A percentile compares a stretch with the other conserved stretches of the same genome.
Conservation (phyloP, 805 yeast genomes). For the Myxozyma lipomycoides region DNA sequence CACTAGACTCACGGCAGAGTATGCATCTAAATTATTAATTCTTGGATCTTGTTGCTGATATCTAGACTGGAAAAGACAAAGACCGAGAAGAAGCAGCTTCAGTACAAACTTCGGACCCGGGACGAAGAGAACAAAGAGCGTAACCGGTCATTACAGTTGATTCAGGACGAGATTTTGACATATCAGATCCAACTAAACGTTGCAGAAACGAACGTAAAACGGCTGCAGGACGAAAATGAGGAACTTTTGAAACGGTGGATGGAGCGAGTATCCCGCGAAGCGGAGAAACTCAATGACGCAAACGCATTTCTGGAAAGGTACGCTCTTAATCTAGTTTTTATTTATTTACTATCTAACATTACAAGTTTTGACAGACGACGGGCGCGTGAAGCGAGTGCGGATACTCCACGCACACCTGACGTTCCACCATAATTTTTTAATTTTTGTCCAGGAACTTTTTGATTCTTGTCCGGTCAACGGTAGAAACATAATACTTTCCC, state of each 20-base stretch:
- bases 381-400: constrained; percentile 4
- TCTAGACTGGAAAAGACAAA: constrained; percentile 22
- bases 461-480: constrained; percentile 46
- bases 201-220: constrained; percentile 38
- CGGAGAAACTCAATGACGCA: constrained; percentile 54
- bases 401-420: background rate
- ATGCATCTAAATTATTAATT: background rate
- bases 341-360: background rate
- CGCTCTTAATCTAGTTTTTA: background rate
- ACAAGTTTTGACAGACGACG: constrained; percentile 15
- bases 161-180: constrained; percentile 66
- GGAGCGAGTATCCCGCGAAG: constrained; percentile 54
- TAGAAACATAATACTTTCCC: constrained; percentile 72
- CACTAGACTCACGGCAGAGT: constrained; percentile 16
- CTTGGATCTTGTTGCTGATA: background rate
- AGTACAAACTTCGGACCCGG: constrained; percentile 32
- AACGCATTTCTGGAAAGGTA: constrained; percentile 37
- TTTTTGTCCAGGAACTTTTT: constrained; percentile 15
- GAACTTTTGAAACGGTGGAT: constrained; percentile 57
- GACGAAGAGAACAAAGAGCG: constrained; percentile 40
- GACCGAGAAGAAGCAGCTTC: constrained; percentile 33
- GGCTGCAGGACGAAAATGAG: constrained; percentile 48
- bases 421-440: background rate
- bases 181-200: constrained; percentile 56
- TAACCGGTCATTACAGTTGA: constrained; percentile 52